A percentile compares a stretch with the other conserved stretches of the same genome.
phyloP scores from a whole-genome alignment of 2,329 filamentous ascomycete species.

The Penicillium sp. region DNA sequence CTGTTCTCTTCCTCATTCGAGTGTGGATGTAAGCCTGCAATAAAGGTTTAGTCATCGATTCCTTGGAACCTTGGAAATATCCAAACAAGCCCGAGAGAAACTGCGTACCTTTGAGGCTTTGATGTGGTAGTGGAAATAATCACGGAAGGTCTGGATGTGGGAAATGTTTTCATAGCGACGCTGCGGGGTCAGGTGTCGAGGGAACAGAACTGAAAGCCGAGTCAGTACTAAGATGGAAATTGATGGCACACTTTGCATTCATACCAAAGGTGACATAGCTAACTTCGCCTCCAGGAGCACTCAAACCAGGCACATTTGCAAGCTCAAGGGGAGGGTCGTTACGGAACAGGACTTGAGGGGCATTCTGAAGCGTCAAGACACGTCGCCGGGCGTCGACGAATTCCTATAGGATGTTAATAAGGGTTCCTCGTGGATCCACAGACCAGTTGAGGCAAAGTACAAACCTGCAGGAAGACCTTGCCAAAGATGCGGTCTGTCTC shows the following conservation, averaged over 20 bases:
- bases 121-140: conserved; percentile 99
- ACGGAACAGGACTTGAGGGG: conserved; percentile 90
- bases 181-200: conserved; percentile 81
- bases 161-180: conserved; percentile 91
- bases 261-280: conserved; percentile 97
- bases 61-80: background rate
- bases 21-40: conserved; percentile 86
- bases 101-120: conserved; percentile 76
- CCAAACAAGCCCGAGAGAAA: background rate
- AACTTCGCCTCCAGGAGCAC: conserved; percentile 69
- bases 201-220: conserved; percentile 66
- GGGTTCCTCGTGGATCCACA: background rate
- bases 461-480: conserved; percentile 82
- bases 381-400: conserved; percentile 92
- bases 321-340: conserved; percentile 90
- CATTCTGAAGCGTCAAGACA: conserved; percentile 77
- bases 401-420: conserved; percentile 47
- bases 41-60: conserved; percentile 7
- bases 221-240: conserved; percentile 10
- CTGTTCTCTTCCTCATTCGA: conserved; percentile 91
- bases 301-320: conserved; percentile 74
- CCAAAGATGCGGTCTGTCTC: conserved; percentile 96
- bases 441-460: conserved; percentile 1
- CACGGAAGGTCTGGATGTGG: conserved; percentile 98
- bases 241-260: conserved; percentile 17